These are phyloP conservation scores for Rhodamnia argentea DNA, from an alignment of 345 rosid genomes.

Conservation along the genomic window DNA sequence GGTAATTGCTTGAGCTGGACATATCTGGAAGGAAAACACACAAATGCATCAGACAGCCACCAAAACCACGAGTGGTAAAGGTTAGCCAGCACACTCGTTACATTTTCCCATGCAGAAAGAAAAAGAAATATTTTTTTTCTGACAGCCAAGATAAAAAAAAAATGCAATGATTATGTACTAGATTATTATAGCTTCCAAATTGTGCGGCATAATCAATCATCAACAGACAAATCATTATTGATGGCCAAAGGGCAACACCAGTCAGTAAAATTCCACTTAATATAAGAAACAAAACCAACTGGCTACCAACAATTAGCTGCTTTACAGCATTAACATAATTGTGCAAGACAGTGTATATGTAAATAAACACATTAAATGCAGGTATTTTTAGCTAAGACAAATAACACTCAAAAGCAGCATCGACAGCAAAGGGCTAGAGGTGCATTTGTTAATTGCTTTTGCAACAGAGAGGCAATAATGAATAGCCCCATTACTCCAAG, in stretches of 20 bases:
- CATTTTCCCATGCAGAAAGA: background rate
- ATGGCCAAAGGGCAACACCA: background rate
- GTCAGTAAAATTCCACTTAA: background rate
- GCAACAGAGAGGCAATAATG: background rate
- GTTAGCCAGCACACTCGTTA: background rate
- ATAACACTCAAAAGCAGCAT: background rate
- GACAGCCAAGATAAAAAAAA: background rate
- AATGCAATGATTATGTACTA: background rate
- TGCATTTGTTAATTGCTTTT: background rate
- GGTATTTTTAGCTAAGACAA: background rate
- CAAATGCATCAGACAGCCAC: slow-evolving; percentile 1
- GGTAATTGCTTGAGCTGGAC: slow-evolving; percentile 98
- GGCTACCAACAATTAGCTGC: background rate
- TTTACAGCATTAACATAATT: background rate
- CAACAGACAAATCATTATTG: background rate
- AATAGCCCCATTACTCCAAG: background rate
- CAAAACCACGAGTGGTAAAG: background rate
- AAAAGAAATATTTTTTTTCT: background rate
- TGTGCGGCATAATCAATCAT: background rate
- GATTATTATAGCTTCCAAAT: background rate
- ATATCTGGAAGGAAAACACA: slow-evolving; percentile 39
- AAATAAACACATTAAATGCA: background rate
- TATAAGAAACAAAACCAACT: background rate
- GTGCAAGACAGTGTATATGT: background rate
- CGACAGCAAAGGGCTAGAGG: background rate